Conservation (phyloP, 2,329 filamentous ascomycete genomes). For the Grosmannia serpens region DNA sequence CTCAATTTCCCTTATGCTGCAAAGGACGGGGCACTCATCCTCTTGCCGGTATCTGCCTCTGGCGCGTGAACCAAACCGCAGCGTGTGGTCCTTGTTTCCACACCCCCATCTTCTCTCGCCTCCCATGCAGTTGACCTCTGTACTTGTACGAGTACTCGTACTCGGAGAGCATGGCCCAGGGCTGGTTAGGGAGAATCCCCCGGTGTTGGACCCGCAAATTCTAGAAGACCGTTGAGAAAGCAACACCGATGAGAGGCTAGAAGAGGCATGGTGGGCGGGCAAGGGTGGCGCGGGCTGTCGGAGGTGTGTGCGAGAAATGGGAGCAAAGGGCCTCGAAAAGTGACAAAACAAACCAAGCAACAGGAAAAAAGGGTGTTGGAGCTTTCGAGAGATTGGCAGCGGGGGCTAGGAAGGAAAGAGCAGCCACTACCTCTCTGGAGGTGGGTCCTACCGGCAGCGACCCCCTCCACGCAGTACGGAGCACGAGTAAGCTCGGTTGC, state of each 20-base stretch:
- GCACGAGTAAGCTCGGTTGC: constrained; percentile 13
- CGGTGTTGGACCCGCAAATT: constrained; percentile 33
- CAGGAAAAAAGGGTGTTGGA: constrained; percentile 1
- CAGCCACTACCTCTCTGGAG: constrained; percentile 7
- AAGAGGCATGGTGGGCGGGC: constrained; percentile 27
- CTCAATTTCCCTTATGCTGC: background rate
- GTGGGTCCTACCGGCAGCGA: constrained; percentile 11
- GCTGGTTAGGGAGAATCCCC: constrained; percentile 27
- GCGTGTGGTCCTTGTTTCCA: background rate
- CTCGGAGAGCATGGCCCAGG: background rate
- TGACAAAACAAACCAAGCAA: background rate
- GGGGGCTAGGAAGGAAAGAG: constrained; percentile 12
- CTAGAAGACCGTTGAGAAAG: constrained; percentile 36
- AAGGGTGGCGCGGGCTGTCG: constrained; percentile 12
- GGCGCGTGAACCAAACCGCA: background rate
- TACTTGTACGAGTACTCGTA: background rate
- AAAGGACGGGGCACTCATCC: background rate
- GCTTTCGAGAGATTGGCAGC: constrained; percentile 11
- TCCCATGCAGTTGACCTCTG: background rate
- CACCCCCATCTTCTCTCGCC: background rate
- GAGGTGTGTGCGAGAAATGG: background rate
- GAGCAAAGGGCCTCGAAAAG: background rate
- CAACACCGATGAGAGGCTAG: constrained; percentile 22
- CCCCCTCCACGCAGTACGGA: constrained; percentile 1
- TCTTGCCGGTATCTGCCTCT: background rate